These are phyloP conservation scores for Exophiala sp. DNA, from an alignment of 2,329 filamentous ascomycete species.

Conservation along the genomic window DNA sequence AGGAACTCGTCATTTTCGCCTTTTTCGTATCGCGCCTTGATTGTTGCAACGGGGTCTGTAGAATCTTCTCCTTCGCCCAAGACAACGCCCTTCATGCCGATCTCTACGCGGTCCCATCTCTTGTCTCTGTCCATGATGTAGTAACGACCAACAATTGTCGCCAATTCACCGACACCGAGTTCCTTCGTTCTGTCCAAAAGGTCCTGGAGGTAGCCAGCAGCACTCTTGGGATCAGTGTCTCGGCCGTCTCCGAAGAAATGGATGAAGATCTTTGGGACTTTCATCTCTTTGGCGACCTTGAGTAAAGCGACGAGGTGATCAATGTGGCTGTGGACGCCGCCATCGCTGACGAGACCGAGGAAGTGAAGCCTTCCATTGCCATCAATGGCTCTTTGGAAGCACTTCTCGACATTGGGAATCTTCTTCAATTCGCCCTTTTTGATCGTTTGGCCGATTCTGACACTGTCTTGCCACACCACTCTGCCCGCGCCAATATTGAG, in stretches of 20 bases:
- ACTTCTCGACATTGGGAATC: conserved; percentile 71
- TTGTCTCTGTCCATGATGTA: conserved; percentile 99
- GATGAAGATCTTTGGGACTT: conserved; percentile 88
- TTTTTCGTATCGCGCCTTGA: conserved; percentile 83
- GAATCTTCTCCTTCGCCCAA: conserved; percentile 82
- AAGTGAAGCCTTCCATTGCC: conserved; percentile 91
- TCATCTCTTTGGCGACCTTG: conserved; percentile 82
- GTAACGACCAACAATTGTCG: conserved; percentile 92
- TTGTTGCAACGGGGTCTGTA: conserved; percentile 77
- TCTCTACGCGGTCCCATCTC: conserved; percentile 92
- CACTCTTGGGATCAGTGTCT: conserved; percentile 96
- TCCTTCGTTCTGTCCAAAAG: conserved; percentile 78
- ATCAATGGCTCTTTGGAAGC: conserved; percentile 75
- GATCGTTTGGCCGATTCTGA: conserved; percentile 90
- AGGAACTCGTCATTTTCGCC: conserved; percentile 96
- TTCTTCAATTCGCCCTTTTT: conserved; percentile 77
- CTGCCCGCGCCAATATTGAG: conserved; percentile 96
- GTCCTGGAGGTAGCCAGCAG: conserved; percentile 80
- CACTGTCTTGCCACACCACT: conserved; percentile 97
- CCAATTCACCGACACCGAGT: conserved; percentile 80
- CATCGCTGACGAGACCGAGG: conserved; percentile 87
- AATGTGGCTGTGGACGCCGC: conserved; percentile 96
- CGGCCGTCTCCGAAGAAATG: conserved; percentile 99
- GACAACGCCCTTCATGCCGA: conserved; percentile 83
- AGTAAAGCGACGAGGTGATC: conserved; percentile 85